Conservation (phyloP, 73 alveolate species). For the Loxodes magnus region DNA sequence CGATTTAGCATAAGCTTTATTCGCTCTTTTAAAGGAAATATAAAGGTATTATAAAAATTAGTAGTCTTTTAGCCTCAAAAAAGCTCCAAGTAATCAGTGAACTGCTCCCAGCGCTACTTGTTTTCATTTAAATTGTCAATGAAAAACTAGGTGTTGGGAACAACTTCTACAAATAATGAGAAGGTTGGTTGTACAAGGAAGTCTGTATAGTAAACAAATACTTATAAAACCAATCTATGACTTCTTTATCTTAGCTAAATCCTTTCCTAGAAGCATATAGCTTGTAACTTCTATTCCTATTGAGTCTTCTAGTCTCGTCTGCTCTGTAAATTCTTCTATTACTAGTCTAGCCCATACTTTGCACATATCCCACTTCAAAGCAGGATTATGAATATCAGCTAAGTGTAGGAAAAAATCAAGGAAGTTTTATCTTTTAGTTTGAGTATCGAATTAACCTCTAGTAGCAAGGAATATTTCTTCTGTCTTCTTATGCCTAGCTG, state of each 20-base stretch:
- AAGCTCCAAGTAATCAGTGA: no score
- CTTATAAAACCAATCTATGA: slow-evolving; percentile 12
- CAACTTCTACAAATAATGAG: no score
- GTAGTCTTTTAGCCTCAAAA: no score
- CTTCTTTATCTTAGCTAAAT: neutral
- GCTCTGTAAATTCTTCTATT: slow-evolving; percentile 36
- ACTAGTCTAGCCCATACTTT: slow-evolving; percentile 42
- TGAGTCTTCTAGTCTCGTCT: slow-evolving; percentile 14
- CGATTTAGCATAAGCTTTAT: no score
- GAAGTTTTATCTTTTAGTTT: slow-evolving; percentile 27
- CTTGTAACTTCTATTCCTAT: neutral
- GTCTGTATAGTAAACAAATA: no score
- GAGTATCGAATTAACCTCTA: slow-evolving; percentile 21
- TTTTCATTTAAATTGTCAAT: no score
- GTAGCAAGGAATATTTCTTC: slow-evolving; percentile 20
- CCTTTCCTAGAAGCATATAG: slow-evolving; percentile 7
- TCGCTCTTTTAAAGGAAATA: no score
- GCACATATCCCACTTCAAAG: slow-evolving; percentile 35
- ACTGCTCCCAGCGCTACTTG: no score
- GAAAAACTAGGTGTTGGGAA: no score
- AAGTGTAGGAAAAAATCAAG: slow-evolving; percentile 59
- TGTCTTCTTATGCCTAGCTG: slow-evolving; percentile 44
- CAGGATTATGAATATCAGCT: slow-evolving; percentile 53
- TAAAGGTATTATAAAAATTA: no score
- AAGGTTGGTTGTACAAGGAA: no score